Percentiles rank a stretch among this genome's conserved stretches.
These are phyloP conservation scores for Cyberlindnera maclurae DNA, from an alignment of 805 yeast species.

Conservation along the genomic window DNA sequence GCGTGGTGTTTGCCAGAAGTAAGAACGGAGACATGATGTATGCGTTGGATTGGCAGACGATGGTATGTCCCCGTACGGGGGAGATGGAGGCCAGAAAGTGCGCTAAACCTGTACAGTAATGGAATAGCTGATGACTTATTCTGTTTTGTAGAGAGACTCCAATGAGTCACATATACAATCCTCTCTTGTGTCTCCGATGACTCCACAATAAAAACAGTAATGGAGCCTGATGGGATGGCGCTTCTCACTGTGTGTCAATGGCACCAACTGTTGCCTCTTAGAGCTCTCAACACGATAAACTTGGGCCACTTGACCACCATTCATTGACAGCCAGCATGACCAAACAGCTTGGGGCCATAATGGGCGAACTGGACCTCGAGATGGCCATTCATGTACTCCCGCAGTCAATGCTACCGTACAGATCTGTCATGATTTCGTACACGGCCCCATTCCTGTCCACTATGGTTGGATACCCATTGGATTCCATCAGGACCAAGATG, in stretches of 20 bases:
- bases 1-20: slow-evolving; percentile 82
- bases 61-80: slow-evolving; percentile 76
- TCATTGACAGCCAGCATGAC: too few relatives aligned
- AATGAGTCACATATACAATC: too few relatives aligned
- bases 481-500: slow-evolving; percentile 80
- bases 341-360: slow-evolving; percentile 34
- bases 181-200: too few relatives aligned
- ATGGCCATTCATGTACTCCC: slow-evolving; percentile 47
- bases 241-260: too few relatives aligned
- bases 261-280: too few relatives aligned
- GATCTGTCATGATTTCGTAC: slow-evolving; percentile 55
- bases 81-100: slow-evolving; percentile 75
- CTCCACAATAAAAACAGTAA: too few relatives aligned
- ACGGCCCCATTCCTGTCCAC: slow-evolving; percentile 58
- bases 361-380: slow-evolving; percentile 42
- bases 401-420: slow-evolving; percentile 39
- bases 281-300: too few relatives aligned
- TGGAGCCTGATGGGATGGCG: too few relatives aligned
- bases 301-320: too few relatives aligned
- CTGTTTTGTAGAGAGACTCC: too few relatives aligned
- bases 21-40: slow-evolving; percentile 74
- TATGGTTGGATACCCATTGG: slow-evolving; percentile 74
- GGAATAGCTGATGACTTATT: too few relatives aligned
- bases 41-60: slow-evolving; percentile 93
- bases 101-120: slow-evolving; percentile 67